phyloP scores from a whole-genome alignment of 371 early-diverging fungal species.

The Mortierella sp. region DNA sequence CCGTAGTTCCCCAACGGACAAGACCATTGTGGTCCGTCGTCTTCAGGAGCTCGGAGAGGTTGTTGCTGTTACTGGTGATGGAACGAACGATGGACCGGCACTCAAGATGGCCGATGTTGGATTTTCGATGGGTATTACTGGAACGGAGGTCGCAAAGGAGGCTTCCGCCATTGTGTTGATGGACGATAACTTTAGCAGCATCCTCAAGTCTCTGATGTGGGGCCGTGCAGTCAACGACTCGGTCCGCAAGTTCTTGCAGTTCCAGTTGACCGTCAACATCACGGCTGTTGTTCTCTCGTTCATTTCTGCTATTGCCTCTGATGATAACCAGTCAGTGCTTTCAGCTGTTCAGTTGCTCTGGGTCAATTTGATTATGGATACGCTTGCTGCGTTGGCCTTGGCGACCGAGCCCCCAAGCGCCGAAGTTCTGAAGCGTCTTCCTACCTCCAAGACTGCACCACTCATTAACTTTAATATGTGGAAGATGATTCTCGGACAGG shows the following conservation, averaged over 20 bases:
- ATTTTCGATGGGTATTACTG: conserved; percentile 97
- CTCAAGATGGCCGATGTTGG: conserved; percentile 97
- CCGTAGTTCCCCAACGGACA: conserved; percentile 93
- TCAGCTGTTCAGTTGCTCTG: conserved; percentile 89
- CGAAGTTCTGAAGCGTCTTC: conserved; percentile 83
- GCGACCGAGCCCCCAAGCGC: conserved; percentile 86
- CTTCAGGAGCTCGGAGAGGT: conserved; percentile 92
- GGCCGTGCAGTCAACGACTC: conserved; percentile 96
- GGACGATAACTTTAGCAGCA: conserved; percentile 95
- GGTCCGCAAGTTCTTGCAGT: conserved; percentile 96
- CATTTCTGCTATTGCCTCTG: conserved; percentile 66
- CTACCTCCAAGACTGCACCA: conserved; percentile 80
- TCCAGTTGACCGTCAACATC: conserved; percentile 97
- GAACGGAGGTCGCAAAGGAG: conserved; percentile 98
- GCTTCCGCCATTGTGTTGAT: conserved; percentile 95
- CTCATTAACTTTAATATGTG: conserved; percentile 92
- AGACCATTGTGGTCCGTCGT: conserved; percentile 89
- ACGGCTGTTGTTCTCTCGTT: conserved; percentile 83
- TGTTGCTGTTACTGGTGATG: conserved; percentile 98
- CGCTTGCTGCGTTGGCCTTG: conserved; percentile 87
- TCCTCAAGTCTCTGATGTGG: conserved; percentile 94
- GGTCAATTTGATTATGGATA: conserved; percentile 92
- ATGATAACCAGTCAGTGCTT: conserved; percentile 71
- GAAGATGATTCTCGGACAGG: conserved; percentile 92
- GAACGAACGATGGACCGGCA: conserved; percentile 98